Base-by-base conservation (phyloP, 805 yeast species). In the Hanseniaspora lindneri region DNA sequence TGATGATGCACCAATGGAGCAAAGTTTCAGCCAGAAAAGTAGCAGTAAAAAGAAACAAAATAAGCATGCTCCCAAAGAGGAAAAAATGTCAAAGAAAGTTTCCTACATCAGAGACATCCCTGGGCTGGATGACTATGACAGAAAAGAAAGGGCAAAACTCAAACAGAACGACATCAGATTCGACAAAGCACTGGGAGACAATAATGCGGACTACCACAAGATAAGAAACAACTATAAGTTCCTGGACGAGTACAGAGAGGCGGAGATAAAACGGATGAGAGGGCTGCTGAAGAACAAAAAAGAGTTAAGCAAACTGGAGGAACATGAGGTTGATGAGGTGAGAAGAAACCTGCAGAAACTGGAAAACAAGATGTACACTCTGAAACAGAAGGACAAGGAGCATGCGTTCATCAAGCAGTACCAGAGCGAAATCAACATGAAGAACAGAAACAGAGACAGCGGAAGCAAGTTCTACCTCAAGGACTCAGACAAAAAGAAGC, bases 21-120 rank as follows among this genome's bases (percentile, higher is more conserved):
- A 46, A 16, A 16, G 10, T 17, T 33, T 17, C 19, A 16, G 21
- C 11, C 16, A 17, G 13, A 51, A 52, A n/a, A 40, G 28, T 10
- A 35, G 40, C 6, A 44, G 30, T 16, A 54, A 36, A 39, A 56
- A 51, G 51, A 72, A 71, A 55, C 74, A 69, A 56, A 71, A 65
- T 53, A 89, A 88, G 60, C 95, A 89, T 67, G 96, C 94, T 0
- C 98, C 98, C 11, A 66, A 77, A 2, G 96, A 84, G 59, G 58
- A 75, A 23, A 81, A 92, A 6, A 68, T 94, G 0, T 86, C 82
- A 62, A 73, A 66, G 54, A 81, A 79, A 16, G 94, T 82, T 0
- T 68, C 85, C 0, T 69, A 71, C 54, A 69, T 85, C 32, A 72
- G 97, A 54, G 77, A 79, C 39, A 79, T 88, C 11, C 89, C 83